Evolutionary conservation across 768 basidiomycete species (phyloP).

Genomic region (Lentinus brumalis): DNA sequence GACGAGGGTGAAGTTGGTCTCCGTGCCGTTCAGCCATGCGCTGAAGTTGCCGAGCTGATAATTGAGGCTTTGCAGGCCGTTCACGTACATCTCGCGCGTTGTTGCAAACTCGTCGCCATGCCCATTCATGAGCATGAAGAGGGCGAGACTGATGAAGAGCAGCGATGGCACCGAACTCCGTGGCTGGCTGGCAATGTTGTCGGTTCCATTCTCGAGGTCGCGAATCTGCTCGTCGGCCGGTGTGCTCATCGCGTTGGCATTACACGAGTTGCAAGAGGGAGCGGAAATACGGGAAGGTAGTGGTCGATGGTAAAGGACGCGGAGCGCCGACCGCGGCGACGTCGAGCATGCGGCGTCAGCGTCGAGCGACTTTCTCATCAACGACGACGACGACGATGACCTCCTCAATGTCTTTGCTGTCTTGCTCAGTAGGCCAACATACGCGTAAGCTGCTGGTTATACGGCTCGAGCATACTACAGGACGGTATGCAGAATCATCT

Average conservation of each 20-base stretch:
- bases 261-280: not conserved
- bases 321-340: too few species aligned
- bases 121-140: conserved; percentile 80
- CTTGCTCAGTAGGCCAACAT: too few species aligned
- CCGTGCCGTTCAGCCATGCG: conserved; percentile 21
- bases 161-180: conserved; percentile 72
- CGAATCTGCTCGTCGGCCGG: not conserved
- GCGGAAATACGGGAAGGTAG: not conserved
- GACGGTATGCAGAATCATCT: too few species aligned
- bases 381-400: too few species aligned
- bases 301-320: not conserved
- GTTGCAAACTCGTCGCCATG: conserved; percentile 67
- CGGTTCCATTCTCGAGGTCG: conserved; percentile 22
- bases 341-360: too few species aligned
- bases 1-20: conserved; percentile 8
- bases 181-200: conserved; percentile 32
- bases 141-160: conserved; percentile 70
- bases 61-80: conserved; percentile 57
- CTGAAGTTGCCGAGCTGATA: conserved; percentile 43
- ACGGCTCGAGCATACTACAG: too few species aligned
- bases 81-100: conserved; percentile 60
- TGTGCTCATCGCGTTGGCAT: not conserved
- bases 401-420: too few species aligned
- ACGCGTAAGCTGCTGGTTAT: too few species aligned
- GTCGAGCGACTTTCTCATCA: too few species aligned